Base-by-base conservation (phyloP, 176 grass and related monocot genomes). In the Tillandsia leiboldiana region DNA sequence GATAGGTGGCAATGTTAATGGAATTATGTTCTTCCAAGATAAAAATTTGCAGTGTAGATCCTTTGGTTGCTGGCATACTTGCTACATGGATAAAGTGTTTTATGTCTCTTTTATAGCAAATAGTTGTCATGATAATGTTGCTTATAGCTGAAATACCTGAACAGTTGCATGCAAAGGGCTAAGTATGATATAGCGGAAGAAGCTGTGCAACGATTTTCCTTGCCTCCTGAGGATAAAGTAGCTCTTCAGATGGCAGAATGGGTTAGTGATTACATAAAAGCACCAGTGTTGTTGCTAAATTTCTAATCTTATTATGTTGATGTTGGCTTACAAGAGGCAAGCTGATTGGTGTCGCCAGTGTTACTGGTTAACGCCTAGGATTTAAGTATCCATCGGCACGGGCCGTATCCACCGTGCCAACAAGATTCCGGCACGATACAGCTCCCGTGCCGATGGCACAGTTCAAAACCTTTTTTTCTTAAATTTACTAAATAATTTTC, bases 101-200 rank as follows among this genome's bases (percentile, higher is more conserved):
- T 3, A 9, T 15, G 4, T 59, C 20, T 14, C 18, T 59, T 57
- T 70, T 78, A 53, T 17, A 20, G 8, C 8, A 8, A 58, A 84
- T 78, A 51, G 26, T 74, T 65, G 12, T 77, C 26, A 67, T 78
- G 50, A 72, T 79, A 22, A 72, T 78, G 26, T 33, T 72, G 58
- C 49, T 77, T 22, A 75, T 65, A 53, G 62, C 67, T 81, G 48
- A 15, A 33, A 74, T 76, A 83, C 72, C 20, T 82, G 84, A 70
- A 17, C 78, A 96, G 92, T 61, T 96, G 93, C 77, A 90, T 96
- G 84, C 85, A 89, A 90, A 87, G 81, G 81, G 83, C 82, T 69
- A 91, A 96, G 66, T 96, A 96, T 85, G 86, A 84, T 79, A 90
- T 96, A 79, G 93, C 86, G 65, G 86, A 90, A 75, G 93, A 96